phyloP scores from a whole-genome alignment of 768 basidiomycete species.

The Lactifluus echinatus region DNA sequence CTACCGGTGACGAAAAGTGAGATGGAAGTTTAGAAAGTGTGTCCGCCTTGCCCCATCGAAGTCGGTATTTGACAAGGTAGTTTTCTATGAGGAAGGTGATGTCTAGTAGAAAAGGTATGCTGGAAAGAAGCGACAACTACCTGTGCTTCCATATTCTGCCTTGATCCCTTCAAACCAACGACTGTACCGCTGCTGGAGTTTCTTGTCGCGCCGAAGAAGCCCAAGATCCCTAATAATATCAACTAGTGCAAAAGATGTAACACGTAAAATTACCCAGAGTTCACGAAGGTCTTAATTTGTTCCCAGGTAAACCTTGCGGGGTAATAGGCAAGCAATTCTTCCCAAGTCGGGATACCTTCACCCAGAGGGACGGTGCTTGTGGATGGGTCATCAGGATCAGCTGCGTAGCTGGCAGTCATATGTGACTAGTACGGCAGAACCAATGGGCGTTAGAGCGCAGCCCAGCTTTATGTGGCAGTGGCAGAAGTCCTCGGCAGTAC shows the following conservation, averaged over 20 bases:
- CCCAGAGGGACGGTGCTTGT: slow-evolving; percentile 32
- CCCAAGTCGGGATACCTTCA: slow-evolving; percentile 57
- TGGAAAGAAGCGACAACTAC: slow-evolving; percentile 32
- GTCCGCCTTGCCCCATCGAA: slow-evolving; percentile 73
- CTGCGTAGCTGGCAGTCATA: neutral
- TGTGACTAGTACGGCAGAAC: neutral
- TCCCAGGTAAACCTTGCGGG: slow-evolving; percentile 70
- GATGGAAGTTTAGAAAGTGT: slow-evolving; percentile 52
- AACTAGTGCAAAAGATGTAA: neutral
- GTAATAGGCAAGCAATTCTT: slow-evolving; percentile 60
- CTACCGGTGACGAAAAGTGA: slow-evolving; percentile 30
- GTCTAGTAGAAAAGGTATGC: neutral
- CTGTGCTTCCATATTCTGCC: slow-evolving; percentile 53
- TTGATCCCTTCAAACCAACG: slow-evolving; percentile 48
- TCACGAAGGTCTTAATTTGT: slow-evolving; percentile 68
- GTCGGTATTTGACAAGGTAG: slow-evolving; percentile 57
- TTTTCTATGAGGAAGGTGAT: slow-evolving; percentile 39
- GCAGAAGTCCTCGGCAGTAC: too few species aligned
- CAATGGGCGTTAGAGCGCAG: neutral
- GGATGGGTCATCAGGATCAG: neutral
- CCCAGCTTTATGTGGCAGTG: neutral
- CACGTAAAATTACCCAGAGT: slow-evolving; percentile 50
- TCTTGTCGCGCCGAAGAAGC: slow-evolving; percentile 63
- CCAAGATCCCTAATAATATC: slow-evolving; percentile 57
- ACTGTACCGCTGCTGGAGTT: slow-evolving; percentile 59